A percentile compares a stretch with the other conserved stretches of the same genome.
Evolutionary conservation across 495 filamentous ascomycete species (phyloP).

Genomic region (Trichoderma gamsii): DNA sequence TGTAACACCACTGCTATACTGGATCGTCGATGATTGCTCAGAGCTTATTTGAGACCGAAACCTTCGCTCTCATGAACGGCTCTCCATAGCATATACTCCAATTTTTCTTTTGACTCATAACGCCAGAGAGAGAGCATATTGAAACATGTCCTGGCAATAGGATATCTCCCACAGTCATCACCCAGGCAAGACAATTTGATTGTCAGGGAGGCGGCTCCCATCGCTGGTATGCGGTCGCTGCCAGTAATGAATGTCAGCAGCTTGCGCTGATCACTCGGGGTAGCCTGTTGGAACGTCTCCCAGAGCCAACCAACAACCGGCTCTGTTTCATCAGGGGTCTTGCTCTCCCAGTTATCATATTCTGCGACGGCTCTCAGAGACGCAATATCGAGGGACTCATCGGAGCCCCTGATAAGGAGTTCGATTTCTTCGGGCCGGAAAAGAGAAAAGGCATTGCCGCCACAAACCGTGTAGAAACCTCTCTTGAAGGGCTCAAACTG

Average conservation of each 20-base stretch:
- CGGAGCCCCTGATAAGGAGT: constrained; percentile 80
- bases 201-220: constrained; percentile 75
- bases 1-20: not conserved
- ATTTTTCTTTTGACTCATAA: constrained; percentile 56
- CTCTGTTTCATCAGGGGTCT: constrained; percentile 48
- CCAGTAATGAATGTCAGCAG: constrained; percentile 88
- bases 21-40: not conserved
- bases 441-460: constrained; percentile 79
- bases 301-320: constrained; percentile 83
- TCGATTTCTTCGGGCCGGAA: constrained; percentile 96
- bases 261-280: constrained; percentile 64
- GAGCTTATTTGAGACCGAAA: constrained; percentile 75
- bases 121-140: constrained; percentile 75
- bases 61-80: constrained; percentile 88
- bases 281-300: constrained; percentile 65
- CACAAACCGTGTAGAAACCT: constrained; percentile 90
- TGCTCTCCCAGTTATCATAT: constrained; percentile 70
- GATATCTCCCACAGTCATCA: constrained; percentile 67
- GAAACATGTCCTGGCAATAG: constrained; percentile 87
- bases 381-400: constrained; percentile 72
- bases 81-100: constrained; percentile 73
- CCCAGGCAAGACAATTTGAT: constrained; percentile 72
- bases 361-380: constrained; percentile 70
- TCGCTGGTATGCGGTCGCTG: constrained; percentile 85
- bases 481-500: constrained; percentile 96